Evolutionary conservation across 2,329 filamentous ascomycete genomes (phyloP).

Genomic region (Pyrenochaeta sp.): DNA sequence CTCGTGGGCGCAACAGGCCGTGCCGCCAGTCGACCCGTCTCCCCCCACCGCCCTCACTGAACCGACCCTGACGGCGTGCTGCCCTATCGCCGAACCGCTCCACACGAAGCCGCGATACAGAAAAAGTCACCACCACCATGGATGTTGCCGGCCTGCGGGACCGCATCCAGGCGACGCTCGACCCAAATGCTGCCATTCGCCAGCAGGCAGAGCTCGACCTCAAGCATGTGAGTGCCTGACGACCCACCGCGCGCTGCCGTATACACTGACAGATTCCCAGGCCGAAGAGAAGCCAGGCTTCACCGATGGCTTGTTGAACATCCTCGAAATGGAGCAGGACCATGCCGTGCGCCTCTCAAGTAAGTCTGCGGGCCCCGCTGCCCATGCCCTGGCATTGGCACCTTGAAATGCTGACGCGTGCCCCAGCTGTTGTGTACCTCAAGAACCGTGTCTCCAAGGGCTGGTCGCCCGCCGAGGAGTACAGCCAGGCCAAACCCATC

Average conservation of each 20-base stretch:
- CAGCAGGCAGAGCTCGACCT: slow-evolving; percentile 81
- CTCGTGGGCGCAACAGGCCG: slow-evolving; percentile 22
- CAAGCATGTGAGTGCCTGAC: slow-evolving; percentile 70
- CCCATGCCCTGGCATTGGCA: slow-evolving; percentile 1
- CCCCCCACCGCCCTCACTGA: slow-evolving; percentile 29
- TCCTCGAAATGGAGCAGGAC: slow-evolving; percentile 88
- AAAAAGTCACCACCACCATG: slow-evolving; percentile 66
- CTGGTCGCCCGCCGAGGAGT: slow-evolving; percentile 82
- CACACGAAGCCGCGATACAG: slow-evolving; percentile 12
- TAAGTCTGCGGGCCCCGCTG: slow-evolving; percentile 56
- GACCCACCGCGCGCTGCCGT: slow-evolving; percentile 14
- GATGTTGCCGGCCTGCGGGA: slow-evolving; percentile 76
- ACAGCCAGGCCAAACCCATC: slow-evolving; percentile 75
- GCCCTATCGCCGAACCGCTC: slow-evolving; percentile 14
- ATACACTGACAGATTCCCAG: slow-evolving; percentile 57
- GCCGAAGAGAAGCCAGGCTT: slow-evolving; percentile 92
- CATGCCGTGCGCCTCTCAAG: slow-evolving; percentile 84
- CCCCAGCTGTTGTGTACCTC: slow-evolving; percentile 88
- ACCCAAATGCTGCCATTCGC: slow-evolving; percentile 75
- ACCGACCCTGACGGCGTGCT: slow-evolving; percentile 17
- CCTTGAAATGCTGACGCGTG: slow-evolving; percentile 29
- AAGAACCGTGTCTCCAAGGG: slow-evolving; percentile 96
- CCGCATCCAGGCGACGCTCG: slow-evolving; percentile 79
- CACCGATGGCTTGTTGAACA: slow-evolving; percentile 86
- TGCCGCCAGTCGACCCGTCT: slow-evolving; percentile 12